Evolutionary conservation across 1,139 yeast species (phyloP).

Genomic region (Eremothecium coryli): DNA sequence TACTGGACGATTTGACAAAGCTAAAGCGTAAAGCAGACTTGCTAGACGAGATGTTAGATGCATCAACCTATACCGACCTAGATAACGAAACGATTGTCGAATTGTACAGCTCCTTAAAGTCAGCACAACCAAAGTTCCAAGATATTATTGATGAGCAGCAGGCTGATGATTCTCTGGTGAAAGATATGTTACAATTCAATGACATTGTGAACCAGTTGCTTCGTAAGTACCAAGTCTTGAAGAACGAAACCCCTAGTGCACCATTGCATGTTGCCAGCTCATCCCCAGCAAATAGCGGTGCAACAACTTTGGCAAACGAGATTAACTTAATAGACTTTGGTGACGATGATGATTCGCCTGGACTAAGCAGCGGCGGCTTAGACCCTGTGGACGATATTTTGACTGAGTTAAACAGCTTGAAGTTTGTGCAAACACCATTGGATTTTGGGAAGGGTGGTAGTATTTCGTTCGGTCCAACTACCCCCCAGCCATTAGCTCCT

Average conservation of each 20-base stretch:
- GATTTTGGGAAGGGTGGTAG: slow-evolving; percentile 35
- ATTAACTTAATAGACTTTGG: slow-evolving; percentile 74
- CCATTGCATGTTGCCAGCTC: slow-evolving; percentile 38
- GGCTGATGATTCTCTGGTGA: slow-evolving; percentile 58
- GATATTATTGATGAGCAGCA: slow-evolving; percentile 73
- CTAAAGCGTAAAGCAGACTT: slow-evolving; percentile 83
- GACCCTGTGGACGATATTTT: slow-evolving; percentile 48
- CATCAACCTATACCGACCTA: slow-evolving; percentile 46
- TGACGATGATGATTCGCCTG: slow-evolving; percentile 41
- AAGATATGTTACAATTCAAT: slow-evolving; percentile 57
- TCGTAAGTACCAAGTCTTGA: slow-evolving; percentile 57
- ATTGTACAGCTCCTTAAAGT: slow-evolving; percentile 67
- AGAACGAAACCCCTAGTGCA: slow-evolving; percentile 50
- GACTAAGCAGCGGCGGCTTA: slow-evolving; percentile 13
- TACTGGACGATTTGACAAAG: slow-evolving; percentile 76
- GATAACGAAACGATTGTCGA: slow-evolving; percentile 69
- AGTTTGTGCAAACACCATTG: slow-evolving; percentile 31
- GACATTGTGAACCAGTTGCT: slow-evolving; percentile 68
- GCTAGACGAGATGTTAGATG: slow-evolving; percentile 75
- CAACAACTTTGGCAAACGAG: slow-evolving; percentile 35
- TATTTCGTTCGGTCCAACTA: slow-evolving; percentile 28
- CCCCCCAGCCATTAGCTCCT: slow-evolving; percentile 26
- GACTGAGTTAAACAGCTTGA: slow-evolving; percentile 59
- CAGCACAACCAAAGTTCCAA: slow-evolving; percentile 80
- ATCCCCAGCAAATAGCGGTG: slow-evolving; percentile 25